phyloP scores from a whole-genome alignment of 768 basidiomycete genomes.

The Tylopilus sp. region DNA sequence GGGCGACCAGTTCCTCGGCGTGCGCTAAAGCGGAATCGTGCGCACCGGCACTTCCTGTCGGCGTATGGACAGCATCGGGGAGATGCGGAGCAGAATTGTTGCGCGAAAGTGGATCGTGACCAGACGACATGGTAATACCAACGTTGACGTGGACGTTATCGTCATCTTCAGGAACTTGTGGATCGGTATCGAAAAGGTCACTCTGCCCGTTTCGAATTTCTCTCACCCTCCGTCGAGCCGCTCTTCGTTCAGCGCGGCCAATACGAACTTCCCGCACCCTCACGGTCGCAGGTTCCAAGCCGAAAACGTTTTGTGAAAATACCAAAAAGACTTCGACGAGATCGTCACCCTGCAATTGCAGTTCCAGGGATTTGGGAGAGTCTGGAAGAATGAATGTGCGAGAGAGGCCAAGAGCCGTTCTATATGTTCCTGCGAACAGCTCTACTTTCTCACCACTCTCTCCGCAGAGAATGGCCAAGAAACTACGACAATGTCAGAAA shows the following conservation, averaged over 20 bases:
- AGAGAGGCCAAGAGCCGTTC: constrained; percentile 87
- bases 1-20: constrained; percentile 63
- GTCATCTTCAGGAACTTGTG: constrained; percentile 45
- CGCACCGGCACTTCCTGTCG: constrained; percentile 29
- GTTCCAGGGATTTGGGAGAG: constrained; percentile 81
- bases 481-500: constrained; percentile 43
- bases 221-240: constrained; percentile 75
- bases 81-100: constrained; percentile 28
- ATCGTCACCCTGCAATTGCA: constrained; percentile 89
- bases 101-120: constrained; percentile 32
- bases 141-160: constrained; percentile 61
- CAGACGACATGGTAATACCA: constrained; percentile 52
- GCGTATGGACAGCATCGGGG: constrained; percentile 18
- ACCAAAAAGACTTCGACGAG: constrained; percentile 90
- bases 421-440: constrained; percentile 86
- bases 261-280: constrained; percentile 92
- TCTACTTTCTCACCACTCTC: constrained; percentile 93
- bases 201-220: constrained; percentile 55
- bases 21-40: constrained; percentile 40
- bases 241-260: constrained; percentile 81
- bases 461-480: constrained; percentile 89
- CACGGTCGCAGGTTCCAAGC: constrained; percentile 88
- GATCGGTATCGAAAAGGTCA: constrained; percentile 42
- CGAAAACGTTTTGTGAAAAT: constrained; percentile 89
- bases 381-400: constrained; percentile 91